These are phyloP conservation scores for Eruca vesicaria DNA, from an alignment of 441 rosid genomes.

Conservation along the genomic window DNA sequence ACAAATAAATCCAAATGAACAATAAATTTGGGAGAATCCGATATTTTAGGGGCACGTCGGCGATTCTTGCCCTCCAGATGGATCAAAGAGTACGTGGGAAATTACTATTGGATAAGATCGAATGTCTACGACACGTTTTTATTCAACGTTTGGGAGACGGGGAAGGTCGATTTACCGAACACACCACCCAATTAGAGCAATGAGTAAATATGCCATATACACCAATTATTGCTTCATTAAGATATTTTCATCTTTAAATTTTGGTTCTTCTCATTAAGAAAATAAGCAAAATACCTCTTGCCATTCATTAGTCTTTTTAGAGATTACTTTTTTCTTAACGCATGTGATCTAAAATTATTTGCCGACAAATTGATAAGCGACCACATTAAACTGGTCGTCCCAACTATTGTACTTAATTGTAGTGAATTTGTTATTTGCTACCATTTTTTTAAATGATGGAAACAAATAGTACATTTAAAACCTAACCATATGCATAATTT, in stretches of 20 bases:
- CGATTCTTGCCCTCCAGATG: constrained; percentile 34
- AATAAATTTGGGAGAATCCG: constrained; percentile 10
- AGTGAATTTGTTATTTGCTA: background rate
- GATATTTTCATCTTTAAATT: background rate
- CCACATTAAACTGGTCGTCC: background rate
- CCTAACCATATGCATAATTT: background rate
- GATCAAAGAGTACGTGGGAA: constrained; percentile 3
- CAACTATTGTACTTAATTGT: background rate
- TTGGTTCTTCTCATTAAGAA: background rate
- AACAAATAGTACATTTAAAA: background rate
- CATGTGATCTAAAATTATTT: background rate
- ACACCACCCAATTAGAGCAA: background rate
- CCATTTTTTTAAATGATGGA: background rate
- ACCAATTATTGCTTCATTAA: background rate
- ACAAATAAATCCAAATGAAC: background rate
- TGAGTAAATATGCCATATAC: background rate
- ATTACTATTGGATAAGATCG: background rate
- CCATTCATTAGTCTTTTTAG: background rate
- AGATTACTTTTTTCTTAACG: background rate
- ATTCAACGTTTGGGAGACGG: background rate
- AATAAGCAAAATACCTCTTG: background rate
- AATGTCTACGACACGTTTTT: background rate
- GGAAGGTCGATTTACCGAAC: background rate
- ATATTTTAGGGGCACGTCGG: constrained; percentile 34
- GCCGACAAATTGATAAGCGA: background rate